Conservation (phyloP, 169 alveolate genomes). For the Eimeria brunetti region DNA sequence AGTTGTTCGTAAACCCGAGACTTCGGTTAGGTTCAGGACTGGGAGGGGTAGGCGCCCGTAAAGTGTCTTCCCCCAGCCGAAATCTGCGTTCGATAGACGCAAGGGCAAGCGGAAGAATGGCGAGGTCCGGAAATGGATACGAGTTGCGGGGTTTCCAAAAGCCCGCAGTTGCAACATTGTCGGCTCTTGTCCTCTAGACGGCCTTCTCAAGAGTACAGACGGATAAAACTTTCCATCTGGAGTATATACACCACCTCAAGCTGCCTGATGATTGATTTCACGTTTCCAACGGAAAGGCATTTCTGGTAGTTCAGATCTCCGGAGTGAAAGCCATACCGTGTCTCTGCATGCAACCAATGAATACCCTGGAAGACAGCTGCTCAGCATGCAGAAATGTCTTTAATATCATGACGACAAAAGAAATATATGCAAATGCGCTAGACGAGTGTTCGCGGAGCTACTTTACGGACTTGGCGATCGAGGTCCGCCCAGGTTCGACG, state of each 20-base stretch:
- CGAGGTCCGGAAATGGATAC: not conserved
- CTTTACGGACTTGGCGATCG: not conserved
- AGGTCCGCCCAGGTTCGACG: not conserved
- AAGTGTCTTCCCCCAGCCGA: not conserved
- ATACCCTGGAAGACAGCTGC: not conserved
- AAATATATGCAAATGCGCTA: not conserved
- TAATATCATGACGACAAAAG: not conserved
- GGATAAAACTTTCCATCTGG: not conserved
- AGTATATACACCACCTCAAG: not conserved
- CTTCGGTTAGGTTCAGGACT: not conserved
- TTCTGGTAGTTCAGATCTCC: not conserved
- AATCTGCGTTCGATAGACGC: not conserved
- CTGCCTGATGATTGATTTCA: not conserved
- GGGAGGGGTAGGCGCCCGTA: not conserved
- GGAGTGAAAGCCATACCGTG: not conserved
- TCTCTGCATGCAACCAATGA: constrained; percentile 5
- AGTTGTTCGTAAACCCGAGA: not conserved
- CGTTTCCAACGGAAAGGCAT: not conserved
- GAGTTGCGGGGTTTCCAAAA: not conserved
- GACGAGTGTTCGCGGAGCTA: not conserved
- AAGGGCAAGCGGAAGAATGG: not conserved
- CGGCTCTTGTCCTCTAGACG: not conserved
- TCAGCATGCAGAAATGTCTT: not conserved
- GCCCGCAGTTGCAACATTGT: constrained; percentile 6
- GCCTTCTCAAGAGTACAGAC: not conserved